These are phyloP conservation scores for Raphanus hybrid DNA, from an alignment of 441 rosid genomes.

Conservation along the genomic window DNA sequence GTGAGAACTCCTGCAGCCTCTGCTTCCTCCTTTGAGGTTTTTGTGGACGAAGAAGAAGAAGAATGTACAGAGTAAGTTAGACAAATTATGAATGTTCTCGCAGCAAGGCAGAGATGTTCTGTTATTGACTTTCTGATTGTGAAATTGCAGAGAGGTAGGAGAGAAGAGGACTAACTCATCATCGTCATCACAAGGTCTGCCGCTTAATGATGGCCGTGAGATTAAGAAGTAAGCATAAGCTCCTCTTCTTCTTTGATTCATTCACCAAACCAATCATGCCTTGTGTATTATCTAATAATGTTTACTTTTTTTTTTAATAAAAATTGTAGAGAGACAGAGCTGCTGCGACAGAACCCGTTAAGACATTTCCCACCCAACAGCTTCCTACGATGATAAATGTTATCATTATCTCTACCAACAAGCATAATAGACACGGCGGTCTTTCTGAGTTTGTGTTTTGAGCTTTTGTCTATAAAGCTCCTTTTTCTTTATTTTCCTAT, in stretches of 20 bases:
- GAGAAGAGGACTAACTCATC: constrained; percentile 44
- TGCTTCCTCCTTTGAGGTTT: constrained; percentile 66
- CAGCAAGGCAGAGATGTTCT: background rate
- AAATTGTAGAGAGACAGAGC: constrained; percentile 68
- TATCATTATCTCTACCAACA: constrained; percentile 43
- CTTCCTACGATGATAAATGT: constrained; percentile 61
- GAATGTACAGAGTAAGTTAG: constrained; percentile 64
- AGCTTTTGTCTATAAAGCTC: constrained; percentile 42
- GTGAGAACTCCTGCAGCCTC: constrained; percentile 48
- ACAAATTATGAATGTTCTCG: background rate
- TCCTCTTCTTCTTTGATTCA: background rate
- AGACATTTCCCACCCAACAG: constrained; percentile 79
- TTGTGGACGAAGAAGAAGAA: constrained; percentile 74
- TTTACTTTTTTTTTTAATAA: background rate
- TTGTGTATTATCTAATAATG: constrained; percentile 1
- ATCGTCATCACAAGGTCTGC: constrained; percentile 49
- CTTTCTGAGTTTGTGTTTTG: constrained; percentile 23
- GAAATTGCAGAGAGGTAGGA: constrained; percentile 41
- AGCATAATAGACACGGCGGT: background rate
- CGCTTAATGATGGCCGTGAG: constrained; percentile 56
- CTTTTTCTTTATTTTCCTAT: background rate
- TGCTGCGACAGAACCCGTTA: constrained; percentile 73
- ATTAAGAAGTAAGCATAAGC: constrained; percentile 60
- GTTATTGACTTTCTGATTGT: constrained; percentile 12
- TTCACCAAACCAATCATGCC: constrained; percentile 3